These are phyloP conservation scores for Isatis tinctoria DNA, from an alignment of 345 rosid species.

Conservation along the genomic window DNA sequence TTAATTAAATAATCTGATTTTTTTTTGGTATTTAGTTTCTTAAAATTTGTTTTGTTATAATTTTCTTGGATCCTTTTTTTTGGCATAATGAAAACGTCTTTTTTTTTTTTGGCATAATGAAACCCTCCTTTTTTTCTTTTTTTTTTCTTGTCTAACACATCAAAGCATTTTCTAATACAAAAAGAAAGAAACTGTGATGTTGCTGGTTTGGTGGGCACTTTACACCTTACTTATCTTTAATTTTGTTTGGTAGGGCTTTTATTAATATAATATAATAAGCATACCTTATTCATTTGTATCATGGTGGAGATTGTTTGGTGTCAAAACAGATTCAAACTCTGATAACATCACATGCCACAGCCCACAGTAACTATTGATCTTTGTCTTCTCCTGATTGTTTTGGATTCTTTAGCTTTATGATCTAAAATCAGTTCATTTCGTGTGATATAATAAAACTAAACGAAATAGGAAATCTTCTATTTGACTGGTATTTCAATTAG, in stretches of 20 bases:
- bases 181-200: constrained; percentile 18
- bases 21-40: background rate
- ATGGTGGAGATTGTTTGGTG: constrained; percentile 10
- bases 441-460: background rate
- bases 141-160: background rate
- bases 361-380: constrained; percentile 20
- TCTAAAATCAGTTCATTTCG: background rate
- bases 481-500: constrained; percentile 11
- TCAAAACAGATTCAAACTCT: constrained; percentile 11
- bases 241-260: constrained; percentile 16
- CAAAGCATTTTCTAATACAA: background rate
- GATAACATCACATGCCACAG: constrained; percentile 22
- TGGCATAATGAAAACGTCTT: background rate
- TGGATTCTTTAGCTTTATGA: constrained; percentile 19
- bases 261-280: constrained; percentile 11
- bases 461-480: constrained; percentile 4
- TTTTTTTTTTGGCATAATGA: background rate
- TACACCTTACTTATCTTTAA: constrained; percentile 14
- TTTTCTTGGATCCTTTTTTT: background rate
- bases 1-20: background rate
- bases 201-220: constrained; percentile 28
- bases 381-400: constrained; percentile 30
- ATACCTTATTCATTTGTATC: constrained; percentile 16
- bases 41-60: background rate
- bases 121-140: background rate